Conservation (phyloP, 257 asterid genomes). For the Mitragyna speciosa region DNA sequence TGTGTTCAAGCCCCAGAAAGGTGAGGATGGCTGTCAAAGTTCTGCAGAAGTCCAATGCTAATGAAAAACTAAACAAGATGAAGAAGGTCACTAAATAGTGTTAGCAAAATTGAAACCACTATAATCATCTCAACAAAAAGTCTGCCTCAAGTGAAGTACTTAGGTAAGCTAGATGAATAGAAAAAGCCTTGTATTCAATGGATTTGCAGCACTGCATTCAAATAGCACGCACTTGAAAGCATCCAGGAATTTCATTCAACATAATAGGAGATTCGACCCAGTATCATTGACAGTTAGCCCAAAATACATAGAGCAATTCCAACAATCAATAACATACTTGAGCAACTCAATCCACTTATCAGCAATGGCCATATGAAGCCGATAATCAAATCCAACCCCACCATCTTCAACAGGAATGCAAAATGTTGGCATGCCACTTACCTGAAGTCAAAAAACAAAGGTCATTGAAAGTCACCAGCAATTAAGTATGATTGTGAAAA, state of each 20-base stretch:
- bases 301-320: background rate
- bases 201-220: background rate
- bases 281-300: constrained; percentile 4
- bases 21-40: background rate
- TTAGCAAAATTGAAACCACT: background rate
- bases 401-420: constrained; percentile 91
- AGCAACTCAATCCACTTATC: constrained; percentile 97
- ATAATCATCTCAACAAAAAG: background rate
- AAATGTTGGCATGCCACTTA: constrained; percentile 97
- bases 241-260: background rate
- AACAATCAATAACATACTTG: constrained; percentile 47
- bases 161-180: background rate
- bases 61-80: background rate
- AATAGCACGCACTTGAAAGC: background rate
- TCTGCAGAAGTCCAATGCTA: background rate
- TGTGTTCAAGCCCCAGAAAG: background rate
- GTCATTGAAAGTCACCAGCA: constrained; percentile 15
- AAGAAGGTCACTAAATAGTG: background rate
- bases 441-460: constrained; percentile 51
- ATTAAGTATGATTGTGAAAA: background rate
- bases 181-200: background rate
- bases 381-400: constrained; percentile 95
- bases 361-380: constrained; percentile 98
- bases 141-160: background rate
- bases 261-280: background rate